Evolutionary conservation across 2,329 filamentous ascomycete species (phyloP), one percentile per base, ranked within the genome.

Genomic region (Phialophora tarda): DNA sequence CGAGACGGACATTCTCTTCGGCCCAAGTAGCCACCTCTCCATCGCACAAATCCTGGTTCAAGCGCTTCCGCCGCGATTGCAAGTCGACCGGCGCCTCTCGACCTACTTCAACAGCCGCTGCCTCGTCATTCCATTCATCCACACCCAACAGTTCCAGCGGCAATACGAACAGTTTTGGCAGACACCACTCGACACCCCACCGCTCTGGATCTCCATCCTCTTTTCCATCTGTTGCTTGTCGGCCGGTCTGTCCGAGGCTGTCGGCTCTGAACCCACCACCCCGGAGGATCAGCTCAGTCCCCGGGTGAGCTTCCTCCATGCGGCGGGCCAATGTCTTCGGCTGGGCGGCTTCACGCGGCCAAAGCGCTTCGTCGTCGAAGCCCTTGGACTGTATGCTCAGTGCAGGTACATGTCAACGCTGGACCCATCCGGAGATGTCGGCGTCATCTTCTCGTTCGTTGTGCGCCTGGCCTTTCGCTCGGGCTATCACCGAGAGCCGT

Each of bases 391-490:
- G 54, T 85, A 87, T 69, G 76, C 85, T 1, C 81, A 85, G 65
- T 82, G 82, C 26, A 84, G 87, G 69, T 84, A 84, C 70, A 79
- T 80, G 3, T 76, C 82, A 2, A 83, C 78, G 62, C 76, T 80
- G 70, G 85, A 88, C 71, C 80, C 84, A 1, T 82, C 85, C 63
- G 78, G 81, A 2, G 83, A 83, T n/a, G 82, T 85, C 10, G 79
- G 86, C 58, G 79, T 86, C 21, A 78, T 87, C 57, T 81, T 84
- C 8, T 81, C 83, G 14, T 80, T 87, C 59, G 82, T 85, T 21
- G 82, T 86, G 17, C 80, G 85, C 8, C 75, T 88, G n/a, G 85
- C 86, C 1, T 86, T 88, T 82, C 80, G 85, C 23, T 87, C 86
- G 81, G 86, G 86, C 3, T 83, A 87, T 67, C 86, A 88, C 74